Base-by-base conservation (phyloP, 306 rosid species). In the Lupinus albus region DNA sequence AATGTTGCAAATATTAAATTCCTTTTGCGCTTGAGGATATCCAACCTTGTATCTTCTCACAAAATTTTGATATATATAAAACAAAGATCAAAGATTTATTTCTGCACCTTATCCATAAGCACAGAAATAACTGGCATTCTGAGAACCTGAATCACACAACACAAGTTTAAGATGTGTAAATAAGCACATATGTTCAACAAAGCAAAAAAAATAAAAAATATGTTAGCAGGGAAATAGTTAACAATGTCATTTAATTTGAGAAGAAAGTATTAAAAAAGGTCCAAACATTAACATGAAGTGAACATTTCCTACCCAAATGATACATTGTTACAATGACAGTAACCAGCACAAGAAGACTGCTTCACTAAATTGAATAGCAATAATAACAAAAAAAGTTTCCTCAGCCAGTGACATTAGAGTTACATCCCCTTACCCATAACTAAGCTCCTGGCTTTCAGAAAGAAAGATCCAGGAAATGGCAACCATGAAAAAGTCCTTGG, bases 51-150 rank as follows among this genome's bases (percentile, higher is more conserved):
- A 28, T 53, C 60, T 70, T 76, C 61, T 67, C 57, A 30, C 54
- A 61, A 11, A 59, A 61, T 52, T 62, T 14, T 58, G 44, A 18
- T 55, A 50, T 20, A 15, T 55, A 50, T 20, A 49, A 25, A 56
- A 76, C 47, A 58, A 30, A 78, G 35, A 42, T 38, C 50, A 6
- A 75, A 58, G 14, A 48, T 16, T 47, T 64, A 49, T 25, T 50
- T 57, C 28, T 13, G 67, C 65, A 90, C 97, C 99, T 90, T 86
- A 77, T 86, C 96, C 67, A 73, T 76, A 51, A 93, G 85, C 80
- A 93, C 81, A 3, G 95, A 78, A 78, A 49, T 61, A 61, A 86
- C 89, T 17, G 99, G 92, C 97, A 88, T 93, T 58, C 96, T 75
- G 53, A 93, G 85, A 68, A 90, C 99, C 97, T 93, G 89, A 64